phyloP scores from a whole-genome alignment of 2,329 filamentous ascomycete species.

The Sphaerulina musiva region DNA sequence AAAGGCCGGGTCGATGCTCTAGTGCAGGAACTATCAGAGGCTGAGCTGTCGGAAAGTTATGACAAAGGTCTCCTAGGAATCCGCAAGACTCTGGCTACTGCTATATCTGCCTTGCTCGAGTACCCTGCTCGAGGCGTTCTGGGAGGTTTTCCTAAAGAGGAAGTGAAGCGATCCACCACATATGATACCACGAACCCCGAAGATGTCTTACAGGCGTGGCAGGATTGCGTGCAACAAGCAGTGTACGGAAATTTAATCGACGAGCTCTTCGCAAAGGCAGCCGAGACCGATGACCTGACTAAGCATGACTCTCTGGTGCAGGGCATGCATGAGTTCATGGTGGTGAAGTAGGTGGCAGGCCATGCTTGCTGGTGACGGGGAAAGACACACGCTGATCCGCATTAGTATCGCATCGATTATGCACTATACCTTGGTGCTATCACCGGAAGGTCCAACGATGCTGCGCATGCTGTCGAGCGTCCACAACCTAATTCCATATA shows the following conservation, averaged over 20 bases:
- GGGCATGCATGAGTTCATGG: conserved; percentile 59
- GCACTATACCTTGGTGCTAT: conserved; percentile 66
- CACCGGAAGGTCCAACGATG: conserved; percentile 68
- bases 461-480: conserved; percentile 64
- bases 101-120: conserved; percentile 62
- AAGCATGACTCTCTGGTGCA: conserved; percentile 56
- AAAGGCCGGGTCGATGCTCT: conserved; percentile 54
- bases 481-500: conserved; percentile 65
- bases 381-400: neutral
- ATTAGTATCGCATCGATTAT: conserved; percentile 63
- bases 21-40: conserved; percentile 56
- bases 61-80: conserved; percentile 70
- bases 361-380: neutral
- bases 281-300: conserved; percentile 56
- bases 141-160: conserved; percentile 50
- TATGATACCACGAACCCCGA: conserved; percentile 56
- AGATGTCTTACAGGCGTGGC: conserved; percentile 59
- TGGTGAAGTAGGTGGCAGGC: conserved; percentile 56
- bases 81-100: conserved; percentile 68
- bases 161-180: conserved; percentile 29
- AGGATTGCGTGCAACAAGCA: conserved; percentile 58
- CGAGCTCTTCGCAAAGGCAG: conserved; percentile 56
- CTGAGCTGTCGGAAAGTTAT: conserved; percentile 71
- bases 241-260: conserved; percentile 64
- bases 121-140: conserved; percentile 60